phyloP scores from a whole-genome alignment of 2,329 filamentous ascomycete genomes.

The Cladophialophora immunda region DNA sequence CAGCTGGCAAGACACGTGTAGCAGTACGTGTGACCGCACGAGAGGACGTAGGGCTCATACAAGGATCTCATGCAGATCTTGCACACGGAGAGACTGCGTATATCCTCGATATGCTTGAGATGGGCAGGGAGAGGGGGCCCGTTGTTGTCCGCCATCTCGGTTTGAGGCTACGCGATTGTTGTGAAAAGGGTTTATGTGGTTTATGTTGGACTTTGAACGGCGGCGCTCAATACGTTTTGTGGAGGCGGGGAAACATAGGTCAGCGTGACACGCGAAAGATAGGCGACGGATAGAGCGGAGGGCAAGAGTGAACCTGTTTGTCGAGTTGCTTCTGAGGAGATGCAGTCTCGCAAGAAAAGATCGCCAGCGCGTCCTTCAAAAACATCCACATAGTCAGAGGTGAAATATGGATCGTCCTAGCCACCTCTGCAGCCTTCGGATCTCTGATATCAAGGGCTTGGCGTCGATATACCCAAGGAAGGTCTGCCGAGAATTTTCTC shows the following conservation, averaged over 20 bases:
- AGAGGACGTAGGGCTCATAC: slow-evolving; percentile 74
- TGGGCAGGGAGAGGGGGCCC: slow-evolving; percentile 50
- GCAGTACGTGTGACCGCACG: slow-evolving; percentile 76
- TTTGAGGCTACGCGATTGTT: not conserved
- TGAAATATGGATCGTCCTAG: not conserved
- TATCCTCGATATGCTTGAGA: slow-evolving; percentile 66
- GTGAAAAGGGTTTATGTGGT: not conserved
- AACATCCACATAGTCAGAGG: not conserved
- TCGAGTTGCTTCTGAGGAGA: not conserved
- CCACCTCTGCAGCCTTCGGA: not conserved
- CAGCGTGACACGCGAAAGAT: not conserved
- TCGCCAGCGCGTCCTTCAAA: slow-evolving; percentile 9
- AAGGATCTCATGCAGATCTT: slow-evolving; percentile 73
- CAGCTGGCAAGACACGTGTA: slow-evolving; percentile 61
- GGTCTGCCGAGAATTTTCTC: slow-evolving; percentile 7
- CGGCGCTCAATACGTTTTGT: slow-evolving; percentile 5
- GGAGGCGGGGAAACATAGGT: slow-evolving; percentile 5
- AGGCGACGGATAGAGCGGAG: not conserved
- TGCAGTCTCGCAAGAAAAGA: not conserved
- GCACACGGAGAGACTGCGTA: slow-evolving; percentile 70
- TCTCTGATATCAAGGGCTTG: not conserved
- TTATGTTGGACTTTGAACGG: not conserved
- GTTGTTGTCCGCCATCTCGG: slow-evolving; percentile 30
- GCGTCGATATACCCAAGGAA: not conserved
- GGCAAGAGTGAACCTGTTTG: not conserved